Evolutionary conservation across 2,329 filamentous ascomycete genomes (phyloP).

Genomic region (Pseudopithomyces maydicus): DNA sequence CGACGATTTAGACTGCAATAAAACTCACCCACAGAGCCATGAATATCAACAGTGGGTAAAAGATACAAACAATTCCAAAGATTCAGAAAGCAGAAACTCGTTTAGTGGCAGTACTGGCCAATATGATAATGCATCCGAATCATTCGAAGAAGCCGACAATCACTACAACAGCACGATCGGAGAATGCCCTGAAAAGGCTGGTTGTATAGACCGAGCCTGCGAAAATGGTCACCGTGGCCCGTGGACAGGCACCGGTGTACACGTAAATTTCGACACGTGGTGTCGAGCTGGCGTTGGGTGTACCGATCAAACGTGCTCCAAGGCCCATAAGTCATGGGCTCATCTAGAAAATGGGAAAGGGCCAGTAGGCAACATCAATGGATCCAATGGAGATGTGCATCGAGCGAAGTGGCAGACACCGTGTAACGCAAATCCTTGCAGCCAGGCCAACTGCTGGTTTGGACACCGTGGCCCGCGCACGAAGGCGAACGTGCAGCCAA

Average conservation of each 20-base stretch:
- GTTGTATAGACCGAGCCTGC: neutral
- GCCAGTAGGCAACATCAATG: neutral
- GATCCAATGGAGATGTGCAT: neutral
- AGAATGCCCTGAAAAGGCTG: neutral
- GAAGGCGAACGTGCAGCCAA: neutral
- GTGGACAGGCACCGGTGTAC: neutral
- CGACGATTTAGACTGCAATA: neutral
- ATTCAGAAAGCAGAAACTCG: too few relatives aligned
- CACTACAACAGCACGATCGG: neutral
- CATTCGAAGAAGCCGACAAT: neutral
- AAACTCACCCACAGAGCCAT: neutral
- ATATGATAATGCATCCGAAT: too few relatives aligned
- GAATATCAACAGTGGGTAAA: neutral
- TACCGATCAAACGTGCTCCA: neutral
- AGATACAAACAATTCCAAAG: neutral
- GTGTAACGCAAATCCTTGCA: neutral
- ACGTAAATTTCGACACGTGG: neutral
- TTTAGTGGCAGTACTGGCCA: too few relatives aligned
- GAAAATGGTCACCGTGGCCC: neutral
- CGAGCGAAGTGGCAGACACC: neutral
- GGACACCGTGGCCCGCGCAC: constrained; percentile 3
- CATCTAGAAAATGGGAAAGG: neutral
- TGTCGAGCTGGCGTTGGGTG: neutral
- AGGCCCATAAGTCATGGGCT: neutral
- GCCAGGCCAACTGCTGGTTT: neutral